Evolutionary conservation across 345 rosid species (phyloP).

Genomic region (Eucalyptus grandis): DNA sequence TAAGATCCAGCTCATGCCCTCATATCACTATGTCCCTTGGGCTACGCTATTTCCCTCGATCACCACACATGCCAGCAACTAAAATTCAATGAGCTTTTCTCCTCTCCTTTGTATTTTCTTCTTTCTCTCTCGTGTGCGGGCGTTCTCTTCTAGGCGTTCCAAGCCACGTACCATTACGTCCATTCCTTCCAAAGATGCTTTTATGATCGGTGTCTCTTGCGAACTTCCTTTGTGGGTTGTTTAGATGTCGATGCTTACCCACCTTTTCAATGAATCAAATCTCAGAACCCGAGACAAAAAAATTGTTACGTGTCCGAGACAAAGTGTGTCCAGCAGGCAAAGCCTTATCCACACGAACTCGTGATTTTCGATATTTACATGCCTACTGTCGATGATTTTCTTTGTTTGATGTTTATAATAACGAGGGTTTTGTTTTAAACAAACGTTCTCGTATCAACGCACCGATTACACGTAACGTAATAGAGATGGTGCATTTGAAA

Average conservation of each 20-base stretch:
- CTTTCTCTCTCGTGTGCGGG: neutral
- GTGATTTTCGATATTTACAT: neutral
- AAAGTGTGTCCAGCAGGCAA: neutral
- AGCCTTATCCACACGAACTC: neutral
- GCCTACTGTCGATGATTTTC: neutral
- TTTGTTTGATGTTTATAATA: neutral
- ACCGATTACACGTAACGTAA: neutral
- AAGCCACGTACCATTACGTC: neutral
- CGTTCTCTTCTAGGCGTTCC: neutral
- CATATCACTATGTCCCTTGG: neutral
- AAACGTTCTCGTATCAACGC: neutral
- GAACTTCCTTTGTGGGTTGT: neutral
- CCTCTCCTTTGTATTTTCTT: neutral
- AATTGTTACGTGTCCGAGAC: neutral
- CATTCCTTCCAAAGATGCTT: neutral
- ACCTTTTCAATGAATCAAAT: neutral
- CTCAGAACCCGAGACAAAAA: neutral
- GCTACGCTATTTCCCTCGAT: neutral
- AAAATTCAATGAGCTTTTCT: neutral
- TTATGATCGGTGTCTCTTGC: neutral
- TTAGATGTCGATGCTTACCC: neutral
- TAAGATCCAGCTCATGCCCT: neutral
- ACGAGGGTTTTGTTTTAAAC: neutral
- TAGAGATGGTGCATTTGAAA: neutral
- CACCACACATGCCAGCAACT: neutral